Base-by-base conservation (phyloP, 257 asterid genomes). In the Solanum gracilifrons region DNA sequence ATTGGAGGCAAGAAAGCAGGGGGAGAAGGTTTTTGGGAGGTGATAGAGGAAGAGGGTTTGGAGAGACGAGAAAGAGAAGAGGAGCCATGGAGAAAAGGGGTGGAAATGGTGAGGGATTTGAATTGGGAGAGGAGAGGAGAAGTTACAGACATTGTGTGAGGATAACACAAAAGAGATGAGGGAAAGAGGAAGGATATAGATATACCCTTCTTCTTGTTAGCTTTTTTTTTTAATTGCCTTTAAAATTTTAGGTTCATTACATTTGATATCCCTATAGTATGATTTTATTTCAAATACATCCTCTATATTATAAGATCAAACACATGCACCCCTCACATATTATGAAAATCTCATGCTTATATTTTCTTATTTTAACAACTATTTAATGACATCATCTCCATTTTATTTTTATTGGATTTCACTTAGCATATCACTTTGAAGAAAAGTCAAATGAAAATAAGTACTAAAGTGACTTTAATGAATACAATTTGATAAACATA, bases 31-130 rank as follows among this genome's bases (percentile, higher is more conserved):
- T 80, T 86, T 13, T 87, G 87, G 31, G 87, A 9, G 60, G 91
- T 23, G 86, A 88, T 4, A 36, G 90, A 36, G 69, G 89, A 29
- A 88, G 89, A 3, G 86, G 94, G 93, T 37, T 32, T 92, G 89
- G 90, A 33, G 89, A 91, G 93, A 5, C 43, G 89, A 88, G 93
- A 25, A 84, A 85, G n/a, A 39, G 95, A 77, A 89, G 93, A 23
- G 92, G 93, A 74, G 90, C 96, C 99, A 94, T 95, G 94, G 92
- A 95, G 95, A 90, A 97, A 96, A n/a, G 95, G 91, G 85, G 90
- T 62, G 89, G 87, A 32, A 68, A 92, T 89, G 89, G 90, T 15
- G 87, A 93, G 93, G 90, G 96, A 91, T 91, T 94, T 93, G 93
- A 93, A 88, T 86, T 92, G 95, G 90, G 90, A 90, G 21, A 92